Base-by-base conservation (phyloP, 768 basidiomycete genomes). In the Flagelloscypha sp. region DNA sequence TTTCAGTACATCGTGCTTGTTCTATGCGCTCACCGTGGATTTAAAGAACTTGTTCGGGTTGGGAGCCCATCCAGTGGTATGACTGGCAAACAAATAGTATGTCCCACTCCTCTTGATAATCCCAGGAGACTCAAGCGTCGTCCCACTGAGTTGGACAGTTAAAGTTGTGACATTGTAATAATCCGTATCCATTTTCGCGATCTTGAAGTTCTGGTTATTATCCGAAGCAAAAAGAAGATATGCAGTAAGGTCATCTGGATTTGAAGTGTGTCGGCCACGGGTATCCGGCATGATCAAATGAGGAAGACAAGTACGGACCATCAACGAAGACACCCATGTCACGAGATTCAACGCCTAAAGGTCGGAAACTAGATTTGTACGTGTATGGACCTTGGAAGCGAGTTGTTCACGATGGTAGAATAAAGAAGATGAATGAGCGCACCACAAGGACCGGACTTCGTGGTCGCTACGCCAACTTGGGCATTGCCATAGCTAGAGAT, bases 191-290 rank as follows among this genome's bases (percentile, higher is more conserved):
- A 77, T 53, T 33, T 54, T 55, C 9, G 76, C 63, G 16, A 79
- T 76, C 61, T 79, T 79, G 65, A 78, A 77, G 49, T 78, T 73
- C 54, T 76, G 72, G 50, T 79, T 79, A 53, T 74, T 74, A 54
- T 79, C 76, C 5, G 74, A 76, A 12, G 76, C 76, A 45, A 76
- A 79, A 12, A 79, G 59, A 10, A 79, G 62, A 48, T 78, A 79
- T 6, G 72, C 57, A 0, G 69, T 70, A 39, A 66, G 63, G 11
- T 62, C 62, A 38, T 56, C 66, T 68, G 27, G 25, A 49, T 68
- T 65, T 70, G 42, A 29, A 20, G 22, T 21, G 18, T 24, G 11
- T 13, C 22, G 38, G 39, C 12, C 39, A 41, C 37, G 16, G 36
- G 11, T 20, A 41, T 23, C 13, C n/a, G 17, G 7, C n/a, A 7